phyloP scores from a whole-genome alignment of 192 early-diverging fungal species.

The Dissophora ornata region DNA sequence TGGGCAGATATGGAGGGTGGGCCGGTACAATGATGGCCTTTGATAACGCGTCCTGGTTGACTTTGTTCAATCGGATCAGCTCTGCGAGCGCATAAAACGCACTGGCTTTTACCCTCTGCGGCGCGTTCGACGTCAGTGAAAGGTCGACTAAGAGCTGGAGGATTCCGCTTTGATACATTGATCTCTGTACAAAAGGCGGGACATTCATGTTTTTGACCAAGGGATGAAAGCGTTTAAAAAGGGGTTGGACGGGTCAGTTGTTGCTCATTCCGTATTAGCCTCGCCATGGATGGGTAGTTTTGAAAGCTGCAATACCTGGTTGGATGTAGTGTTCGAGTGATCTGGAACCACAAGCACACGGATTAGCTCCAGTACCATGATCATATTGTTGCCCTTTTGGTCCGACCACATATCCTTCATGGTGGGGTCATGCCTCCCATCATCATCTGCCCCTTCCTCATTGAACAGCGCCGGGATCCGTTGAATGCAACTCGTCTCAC shows the following conservation, averaged over 20 bases:
- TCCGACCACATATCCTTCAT: conserved; percentile 75
- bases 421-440: conserved; percentile 46
- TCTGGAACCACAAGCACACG: conserved; percentile 90
- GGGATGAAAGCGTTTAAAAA: too few relatives aligned
- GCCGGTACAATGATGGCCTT: conserved; percentile 75
- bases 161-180: conserved; percentile 87
- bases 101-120: conserved; percentile 80
- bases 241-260: too few relatives aligned
- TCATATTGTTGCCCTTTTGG: conserved; percentile 89
- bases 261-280: not conserved
- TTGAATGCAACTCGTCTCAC: conserved; percentile 95
- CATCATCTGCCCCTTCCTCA: conserved; percentile 56
- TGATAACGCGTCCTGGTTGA: conserved; percentile 82
- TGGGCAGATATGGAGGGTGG: conserved; percentile 38
- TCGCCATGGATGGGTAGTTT: too few relatives aligned
- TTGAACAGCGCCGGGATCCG: conserved; percentile 82
- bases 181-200: conserved; percentile 62
- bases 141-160: conserved; percentile 84
- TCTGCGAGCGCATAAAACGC: conserved; percentile 91
- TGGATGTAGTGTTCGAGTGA: conserved; percentile 85
- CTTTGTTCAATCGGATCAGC: conserved; percentile 77
- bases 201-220: too few relatives aligned
- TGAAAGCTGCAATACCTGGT: too few relatives aligned
- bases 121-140: conserved; percentile 78
- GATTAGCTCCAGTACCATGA: conserved; percentile 89